Conservation (phyloP, 2,329 filamentous ascomycete genomes). For the Seiridium cupressi region DNA sequence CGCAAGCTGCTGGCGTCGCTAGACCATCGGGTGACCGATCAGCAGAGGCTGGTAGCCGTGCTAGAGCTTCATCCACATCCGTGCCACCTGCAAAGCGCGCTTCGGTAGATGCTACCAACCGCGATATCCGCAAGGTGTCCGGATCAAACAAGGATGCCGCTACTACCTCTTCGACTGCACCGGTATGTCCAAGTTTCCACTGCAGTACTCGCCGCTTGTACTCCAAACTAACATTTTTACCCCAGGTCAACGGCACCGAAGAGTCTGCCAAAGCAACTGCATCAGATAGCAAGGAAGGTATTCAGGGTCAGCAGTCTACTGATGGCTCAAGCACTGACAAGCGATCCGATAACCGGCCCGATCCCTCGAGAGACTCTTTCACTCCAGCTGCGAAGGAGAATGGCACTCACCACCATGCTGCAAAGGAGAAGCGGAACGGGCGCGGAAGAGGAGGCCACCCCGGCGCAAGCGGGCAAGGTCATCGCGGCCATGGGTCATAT, state of each 20-base stretch:
- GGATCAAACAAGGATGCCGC: not conserved
- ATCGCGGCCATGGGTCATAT: conserved; percentile 14
- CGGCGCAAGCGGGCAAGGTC: conserved; percentile 21
- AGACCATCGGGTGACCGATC: not conserved
- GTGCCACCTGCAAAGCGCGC: not conserved
- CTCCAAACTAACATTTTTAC: not conserved
- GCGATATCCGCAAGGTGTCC: not conserved
- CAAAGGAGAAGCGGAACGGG: conserved; percentile 47
- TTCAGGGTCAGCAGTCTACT: not conserved
- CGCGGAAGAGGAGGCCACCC: conserved; percentile 39
- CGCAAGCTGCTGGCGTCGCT: not conserved
- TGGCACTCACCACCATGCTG: conserved; percentile 32
- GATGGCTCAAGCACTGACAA: not conserved
- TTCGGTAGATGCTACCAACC: not conserved
- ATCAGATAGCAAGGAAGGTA: not conserved
- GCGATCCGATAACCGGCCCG: not conserved
- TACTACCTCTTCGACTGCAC: not conserved
- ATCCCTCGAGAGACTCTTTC: not conserved
- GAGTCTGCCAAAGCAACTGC: not conserved
- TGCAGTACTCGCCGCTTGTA: not conserved
- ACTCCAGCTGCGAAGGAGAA: conserved; percentile 14
- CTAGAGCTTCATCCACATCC: not conserved
- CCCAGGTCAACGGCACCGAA: not conserved
- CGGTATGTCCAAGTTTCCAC: not conserved
- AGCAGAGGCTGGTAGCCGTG: not conserved